Evolutionary conservation across 192 early-diverging fungal species (phyloP), one percentile per base, ranked within the genome.

Genomic region (Rhizoclosmatium globosum): DNA sequence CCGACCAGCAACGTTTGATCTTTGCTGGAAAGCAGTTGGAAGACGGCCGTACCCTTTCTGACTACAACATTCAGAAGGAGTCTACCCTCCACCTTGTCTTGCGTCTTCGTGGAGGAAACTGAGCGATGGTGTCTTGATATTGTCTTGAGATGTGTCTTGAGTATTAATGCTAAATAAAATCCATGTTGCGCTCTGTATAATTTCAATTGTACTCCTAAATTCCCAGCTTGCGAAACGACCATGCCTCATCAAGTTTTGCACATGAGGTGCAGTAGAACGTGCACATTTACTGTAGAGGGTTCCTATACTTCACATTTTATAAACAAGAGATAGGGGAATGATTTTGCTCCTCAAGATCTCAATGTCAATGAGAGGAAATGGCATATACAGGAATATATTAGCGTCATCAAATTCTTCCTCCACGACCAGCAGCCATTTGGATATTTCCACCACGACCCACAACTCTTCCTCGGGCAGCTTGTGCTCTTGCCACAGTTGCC

Each of bases 21-120:
- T 94, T 94, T 76, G 92, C 92, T 58, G 93, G 93, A 56, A 94
- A 94, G 83, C 90, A 93, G 84, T 88, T 94, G 50, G 93, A 94
- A 68, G 91, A 92, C 82, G 92, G 90, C 71, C 89, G 90, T 69
- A 94, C 89, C 47, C 81, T 94, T 0, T 86, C 88, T n/a, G 89
- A 91, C 82, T 93, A 92, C 81, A 92, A 93, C 82, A 93, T 94
- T 76, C 91, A 90, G 76, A 91, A 91, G 84, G 90, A 92, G 75
- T 89, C 89, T 53, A 92, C 91, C 47, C 85, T 92, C 50, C 89
- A 92, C 82, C 79, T 92, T 38, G 91, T 93, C 17, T 82, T 93
- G 15, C 89, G 91, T 79, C 88, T 92, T 56, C 87, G 92, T 72
- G 87, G 87, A 62, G 72, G 72, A 68, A 68, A 21, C 23, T 62